phyloP scores from a whole-genome alignment of 345 rosid genomes.

The Camelina laxa region DNA sequence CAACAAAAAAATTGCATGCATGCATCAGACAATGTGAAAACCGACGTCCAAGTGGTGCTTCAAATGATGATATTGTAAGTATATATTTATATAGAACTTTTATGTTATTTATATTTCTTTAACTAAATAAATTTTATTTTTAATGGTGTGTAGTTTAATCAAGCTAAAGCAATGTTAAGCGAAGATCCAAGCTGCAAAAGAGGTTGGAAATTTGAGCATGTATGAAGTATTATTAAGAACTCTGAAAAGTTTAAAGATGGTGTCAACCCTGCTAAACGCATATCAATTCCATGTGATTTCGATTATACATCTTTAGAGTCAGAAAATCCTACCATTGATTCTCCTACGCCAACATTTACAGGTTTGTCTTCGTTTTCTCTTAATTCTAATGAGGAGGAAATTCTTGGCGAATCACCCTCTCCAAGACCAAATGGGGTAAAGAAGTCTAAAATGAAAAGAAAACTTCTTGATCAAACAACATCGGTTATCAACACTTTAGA shows the following conservation, averaged over 20 bases:
- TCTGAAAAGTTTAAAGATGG: neutral
- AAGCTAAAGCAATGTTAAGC: neutral
- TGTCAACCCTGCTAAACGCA: neutral
- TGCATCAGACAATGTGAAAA: neutral
- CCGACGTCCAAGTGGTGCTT: neutral
- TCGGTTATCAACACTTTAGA: neutral
- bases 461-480: neutral
- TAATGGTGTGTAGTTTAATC: neutral
- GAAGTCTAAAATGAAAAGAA: neutral
- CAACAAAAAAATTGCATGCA: neutral
- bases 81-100: neutral
- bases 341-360: neutral
- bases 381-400: neutral
- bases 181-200: neutral
- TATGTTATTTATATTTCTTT: too few species aligned
- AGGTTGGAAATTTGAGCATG: conserved; percentile 1
- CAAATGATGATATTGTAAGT: neutral
- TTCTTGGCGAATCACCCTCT: neutral
- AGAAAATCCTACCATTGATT: neutral
- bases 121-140: too few species aligned
- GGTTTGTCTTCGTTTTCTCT: neutral
- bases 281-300: neutral
- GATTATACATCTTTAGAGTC: too few species aligned
- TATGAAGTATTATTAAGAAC: neutral
- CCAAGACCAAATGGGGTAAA: neutral